These are phyloP conservation scores for Periconia sp. DNA, from an alignment of 2,329 filamentous ascomycete species.

Conservation along the genomic window DNA sequence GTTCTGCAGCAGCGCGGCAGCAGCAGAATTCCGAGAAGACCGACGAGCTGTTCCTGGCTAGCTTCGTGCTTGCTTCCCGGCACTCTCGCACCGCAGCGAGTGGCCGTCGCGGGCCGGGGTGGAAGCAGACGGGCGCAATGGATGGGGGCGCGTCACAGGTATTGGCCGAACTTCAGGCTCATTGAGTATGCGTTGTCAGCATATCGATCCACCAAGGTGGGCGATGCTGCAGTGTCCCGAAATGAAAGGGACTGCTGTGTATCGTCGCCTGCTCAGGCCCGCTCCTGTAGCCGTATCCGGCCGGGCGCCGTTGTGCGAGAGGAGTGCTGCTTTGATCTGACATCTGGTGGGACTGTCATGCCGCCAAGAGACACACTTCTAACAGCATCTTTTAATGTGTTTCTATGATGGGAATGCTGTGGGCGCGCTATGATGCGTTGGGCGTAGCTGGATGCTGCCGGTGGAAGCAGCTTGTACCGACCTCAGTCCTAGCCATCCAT, in stretches of 20 bases:
- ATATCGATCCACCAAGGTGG: conserved; percentile 39
- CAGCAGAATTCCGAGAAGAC: conserved; percentile 22
- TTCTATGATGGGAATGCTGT: conserved; percentile 10
- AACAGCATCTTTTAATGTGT: conserved; percentile 23
- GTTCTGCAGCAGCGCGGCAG: conserved; percentile 25
- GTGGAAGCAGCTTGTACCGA: conserved; percentile 34
- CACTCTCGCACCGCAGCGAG: conserved; percentile 27
- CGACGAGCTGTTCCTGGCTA: conserved; percentile 32
- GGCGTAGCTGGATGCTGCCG: conserved; percentile 2
- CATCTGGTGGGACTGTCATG: conserved; percentile 22
- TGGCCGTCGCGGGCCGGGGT: conserved; percentile 32
- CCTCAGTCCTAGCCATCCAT: conserved; percentile 32
- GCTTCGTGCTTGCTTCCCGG: conserved; percentile 30
- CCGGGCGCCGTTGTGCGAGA: conserved; percentile 20
- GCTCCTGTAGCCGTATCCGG: conserved; percentile 11
- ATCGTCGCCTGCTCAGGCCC: conserved; percentile 27
- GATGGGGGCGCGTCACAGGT: conserved; percentile 29
- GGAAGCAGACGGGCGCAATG: conserved; percentile 25
- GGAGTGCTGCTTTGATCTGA: conserved; percentile 20
- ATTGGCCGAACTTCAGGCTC: conserved; percentile 45
- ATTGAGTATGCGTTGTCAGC: conserved; percentile 44
- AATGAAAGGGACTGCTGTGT: conserved; percentile 48
- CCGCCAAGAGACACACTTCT: conserved; percentile 21
- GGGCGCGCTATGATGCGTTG: conserved; percentile 9
- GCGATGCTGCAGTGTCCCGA: conserved; percentile 46